Base-by-base conservation (phyloP, 2,329 filamentous ascomycete species). In the Orbilia brochopaga region DNA sequence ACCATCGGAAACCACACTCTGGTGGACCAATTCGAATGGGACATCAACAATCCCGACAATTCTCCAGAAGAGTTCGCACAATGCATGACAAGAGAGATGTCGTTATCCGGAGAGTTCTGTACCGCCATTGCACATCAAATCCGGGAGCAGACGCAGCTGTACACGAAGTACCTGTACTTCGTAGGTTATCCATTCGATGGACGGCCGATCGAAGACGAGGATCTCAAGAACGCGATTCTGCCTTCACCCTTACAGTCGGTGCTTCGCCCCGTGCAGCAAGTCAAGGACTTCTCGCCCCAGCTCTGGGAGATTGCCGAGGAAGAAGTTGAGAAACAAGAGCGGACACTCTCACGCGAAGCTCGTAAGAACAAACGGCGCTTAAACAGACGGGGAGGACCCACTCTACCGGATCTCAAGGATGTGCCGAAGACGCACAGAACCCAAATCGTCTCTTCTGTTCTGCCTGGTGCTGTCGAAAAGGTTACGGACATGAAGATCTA, bases 111-210 rank as follows among this genome's bases (percentile, higher is more conserved):
- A 74, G 94, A 99, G 79, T 99, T 99, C 77, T 92, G 91, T 1
- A 99, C 94, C 0, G 93, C 94, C 6, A 97, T 99, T 79, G 94
- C 94, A 11, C 94, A 99, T 81, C 96, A 91, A 73, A 99, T 99
- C 77, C 89, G 94, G 73, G 94, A 99, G 80, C 94, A 99, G 80
- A 88, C 89, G 44, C 94, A 99, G 78, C 85, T 97, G 30, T 99
- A 97, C 79, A 95, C 92, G 4, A 90, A 91, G 78, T 95, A 92
- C 77, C 82, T 99, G 70, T 97, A 96, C 80, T 91, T 94, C 76
- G 87, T 95, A 59, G 92, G 92, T 1, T 92, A 99, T 81, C 89
- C 92, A 24, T 99, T 99, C 77, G 94, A 99, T 78, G 94, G 94
- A 55, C 86, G 94, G 37, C 92, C 92, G 1, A 85, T 97, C 21